Evolutionary conservation across 73 alveolate species (phyloP), one percentile per base, ranked within the genome.

Genomic region (Symbiodinium pilosum): DNA sequence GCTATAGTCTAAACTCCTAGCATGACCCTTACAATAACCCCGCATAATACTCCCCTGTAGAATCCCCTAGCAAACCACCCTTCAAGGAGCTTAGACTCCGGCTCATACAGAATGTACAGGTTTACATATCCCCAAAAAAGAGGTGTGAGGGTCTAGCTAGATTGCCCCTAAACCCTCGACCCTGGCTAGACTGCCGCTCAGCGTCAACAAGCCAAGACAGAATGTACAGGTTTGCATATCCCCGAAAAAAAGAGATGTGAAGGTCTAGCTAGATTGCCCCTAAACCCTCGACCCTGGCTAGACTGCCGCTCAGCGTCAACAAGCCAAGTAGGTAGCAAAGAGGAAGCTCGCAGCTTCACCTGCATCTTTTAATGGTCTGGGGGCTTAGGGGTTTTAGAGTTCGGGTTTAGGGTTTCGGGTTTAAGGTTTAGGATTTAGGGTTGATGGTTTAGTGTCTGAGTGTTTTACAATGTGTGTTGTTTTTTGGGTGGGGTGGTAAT

Each of bases 251-350:
- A n/a, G n/a, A n/a, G n/a, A n/a, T n/a, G n/a, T n/a, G n/a, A n/a
- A n/a, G n/a, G n/a, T n/a, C n/a, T 54, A 7, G 24, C 64, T 11
- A 47, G 64, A 47, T 11, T 7, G 16, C 64, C 64, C 73, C 73
- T 56, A 56, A 56, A 12, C 77, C 77, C 77, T 20, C 1, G 1
- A 18, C 77, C 41, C 38, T 11, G 28, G 32, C 59, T 47, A 47
- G 6, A 64, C 7, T 28, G 21, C 77, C 3, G 77, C 77, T 28
- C 44, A 16, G 85, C 36, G 9, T 24, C 95, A 28, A 91, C 77
- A 16, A 91, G 97, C 97, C 97, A 91, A 2, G 88, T 30, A 14
- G 97, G 97, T 32, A 91, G 97, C 97, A 91, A 38, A 12, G 97
- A 71, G 77, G 97, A 91, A 21, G 97, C 97, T 83, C 47, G 41